Base-by-base conservation (phyloP, 768 basidiomycete genomes). In the Suillus subalutaceus region DNA sequence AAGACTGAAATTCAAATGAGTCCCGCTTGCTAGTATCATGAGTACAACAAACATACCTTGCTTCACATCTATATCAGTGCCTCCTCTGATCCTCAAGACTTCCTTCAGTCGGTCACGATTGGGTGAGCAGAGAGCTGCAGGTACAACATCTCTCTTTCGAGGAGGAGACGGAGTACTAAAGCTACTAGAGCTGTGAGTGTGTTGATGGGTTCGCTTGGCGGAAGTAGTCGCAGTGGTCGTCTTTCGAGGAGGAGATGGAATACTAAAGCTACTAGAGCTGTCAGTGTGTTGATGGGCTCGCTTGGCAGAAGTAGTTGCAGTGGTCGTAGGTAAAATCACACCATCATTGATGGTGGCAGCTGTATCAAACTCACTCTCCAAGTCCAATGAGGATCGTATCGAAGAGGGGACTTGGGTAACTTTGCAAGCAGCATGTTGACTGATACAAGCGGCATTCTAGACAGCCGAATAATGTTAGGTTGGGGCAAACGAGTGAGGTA, bases 391-490 rank as follows among this genome's bases (percentile, higher is more conserved):
- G 26, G 63, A 26, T 23, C 9, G 20, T 32, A 55, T 30, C 4
- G 41, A 64, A 64, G 32, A 44, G 30, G 46, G n/a, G n/a, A 12
- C 16, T 40, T 26, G n/a, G 56, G 38, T 60, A 40, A 16, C 35
- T 60, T 61, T 30, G 23, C 38, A n/a, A 65, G 62, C 16, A 65
- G 59, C 32, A 32, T 4, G 12, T 48, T 38, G 12, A 65, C 65
- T 3, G 37, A 44, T 10, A 41, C 4, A 35, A 59, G 46, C 41
- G 52, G 44, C 37, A 59, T 65, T 13, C 63, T 62, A 38, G 7
- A 26, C 8, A 20, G 44, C 16, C 48, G 40, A 48, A 60, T 15
- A 18, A 38, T 35, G 37, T 48, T 44, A 20, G 59, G 23, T 16
- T 10, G 18, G 26, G 26, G 30, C 35, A 38, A 5, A 37, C 37